Base-by-base conservation (phyloP, 176 grass and related monocot species). In the Calamus simplicifolius region DNA sequence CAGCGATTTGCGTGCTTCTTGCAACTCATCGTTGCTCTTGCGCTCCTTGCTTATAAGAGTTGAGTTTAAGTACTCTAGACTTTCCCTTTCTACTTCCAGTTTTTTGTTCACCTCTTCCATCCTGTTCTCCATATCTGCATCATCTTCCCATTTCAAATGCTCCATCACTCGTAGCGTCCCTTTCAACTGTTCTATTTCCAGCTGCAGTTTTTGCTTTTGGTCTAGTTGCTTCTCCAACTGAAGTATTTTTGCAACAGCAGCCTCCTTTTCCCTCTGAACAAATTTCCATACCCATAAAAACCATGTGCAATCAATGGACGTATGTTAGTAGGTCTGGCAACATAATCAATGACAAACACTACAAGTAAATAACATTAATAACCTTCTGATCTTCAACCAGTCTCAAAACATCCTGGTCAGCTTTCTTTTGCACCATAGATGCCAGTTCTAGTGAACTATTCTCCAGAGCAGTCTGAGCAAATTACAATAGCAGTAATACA, bases 231-330 rank as follows among this genome's bases (percentile, higher is more conserved):
- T 87, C 68, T 91, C 92, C 17, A 88, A 69, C 66, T 77, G 72
- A 77, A 97, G 84, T 75, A 97, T 79, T 84, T 80, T 88, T 38
- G 81, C 67, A 14, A 91, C 65, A 29, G 79, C 80, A 54, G 79
- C 87, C 69, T 97, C 92, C 73, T 91, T 97, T 85, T 97, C 92
- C 77, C 84, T 88, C 92, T 97, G 69, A 57, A 75, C 16, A 27
- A 55, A 58, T 59, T 17, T 67, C 25, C 58, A 65, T 14, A 23
- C 17, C 52, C 67, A 17, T 25, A 27, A 27, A 29, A 10, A 43
- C 8, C 10, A 43, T 12, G 35, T 43, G 35, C 35, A 43, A 43
- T 13, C 35, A 43, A 43, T 43, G 0, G 7, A 43, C 35, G 12
- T 7, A 43, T 43, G 35, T 43, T 43, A 43, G 35, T 13, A 43